Conservation (phyloP, 345 rosid genomes). For the Gossypium raimondii region DNA sequence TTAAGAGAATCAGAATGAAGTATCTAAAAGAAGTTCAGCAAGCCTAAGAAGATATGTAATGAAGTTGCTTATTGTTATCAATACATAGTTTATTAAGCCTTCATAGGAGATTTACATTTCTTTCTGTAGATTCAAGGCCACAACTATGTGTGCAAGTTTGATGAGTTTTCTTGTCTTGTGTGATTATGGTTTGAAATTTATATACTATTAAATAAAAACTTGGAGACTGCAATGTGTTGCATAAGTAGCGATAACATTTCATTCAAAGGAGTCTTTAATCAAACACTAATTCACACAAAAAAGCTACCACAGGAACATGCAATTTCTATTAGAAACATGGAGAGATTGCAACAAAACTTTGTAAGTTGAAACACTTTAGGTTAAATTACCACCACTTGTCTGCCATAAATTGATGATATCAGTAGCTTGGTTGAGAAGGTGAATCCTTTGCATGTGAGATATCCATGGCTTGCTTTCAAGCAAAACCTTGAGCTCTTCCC, state of each 20-base stretch:
- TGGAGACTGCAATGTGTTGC: neutral
- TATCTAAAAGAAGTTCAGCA: neutral
- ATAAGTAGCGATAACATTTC: neutral
- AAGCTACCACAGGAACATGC: neutral
- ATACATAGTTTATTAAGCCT: neutral
- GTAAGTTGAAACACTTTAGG: conserved; percentile 10
- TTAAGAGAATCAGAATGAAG: neutral
- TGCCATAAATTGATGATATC: conserved; percentile 85
- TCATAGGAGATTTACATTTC: neutral
- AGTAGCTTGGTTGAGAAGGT: conserved; percentile 83
- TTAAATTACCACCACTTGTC: conserved; percentile 40
- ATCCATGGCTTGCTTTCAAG: conserved; percentile 87
- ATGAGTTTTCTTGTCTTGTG: too few species aligned
- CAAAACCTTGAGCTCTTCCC: conserved; percentile 75
- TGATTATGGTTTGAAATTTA: too few species aligned
- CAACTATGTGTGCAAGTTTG: neutral
- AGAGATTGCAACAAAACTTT: neutral
- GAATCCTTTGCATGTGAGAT: conserved; percentile 58
- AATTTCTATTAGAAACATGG: neutral
- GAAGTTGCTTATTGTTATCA: too few species aligned
- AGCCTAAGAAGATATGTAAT: too few species aligned
- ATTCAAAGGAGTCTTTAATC: neutral
- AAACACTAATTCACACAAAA: neutral
- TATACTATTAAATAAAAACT: too few species aligned
- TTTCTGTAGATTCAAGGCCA: neutral